These are phyloP conservation scores for Drechslerella dactyloides DNA, from an alignment of 2,329 filamentous ascomycete genomes.

Conservation along the genomic window DNA sequence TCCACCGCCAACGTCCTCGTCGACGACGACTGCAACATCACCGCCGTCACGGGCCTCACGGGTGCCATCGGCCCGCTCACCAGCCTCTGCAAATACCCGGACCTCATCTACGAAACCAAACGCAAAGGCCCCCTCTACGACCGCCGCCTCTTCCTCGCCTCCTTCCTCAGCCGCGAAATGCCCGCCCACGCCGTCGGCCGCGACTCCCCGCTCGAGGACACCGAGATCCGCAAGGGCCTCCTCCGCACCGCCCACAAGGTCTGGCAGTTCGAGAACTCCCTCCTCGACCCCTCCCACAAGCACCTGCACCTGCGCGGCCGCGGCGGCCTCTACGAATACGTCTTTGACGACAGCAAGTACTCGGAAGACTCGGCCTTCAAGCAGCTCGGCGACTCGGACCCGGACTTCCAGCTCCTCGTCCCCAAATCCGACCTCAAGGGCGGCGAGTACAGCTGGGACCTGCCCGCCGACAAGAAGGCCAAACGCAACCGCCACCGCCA, in stretches of 20 bases:
- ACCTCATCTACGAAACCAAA: constrained; percentile 50
- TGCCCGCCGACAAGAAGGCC: constrained; percentile 27
- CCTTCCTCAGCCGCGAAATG: constrained; percentile 38
- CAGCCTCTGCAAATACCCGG: constrained; percentile 44
- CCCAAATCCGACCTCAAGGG: constrained; percentile 42
- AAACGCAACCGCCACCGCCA: constrained; percentile 22
- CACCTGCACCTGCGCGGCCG: constrained; percentile 41
- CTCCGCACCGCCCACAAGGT: constrained; percentile 41
- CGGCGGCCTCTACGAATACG: constrained; percentile 48
- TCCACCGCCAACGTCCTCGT: constrained; percentile 28
- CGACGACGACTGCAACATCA: constrained; percentile 48
- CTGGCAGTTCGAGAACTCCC: constrained; percentile 49
- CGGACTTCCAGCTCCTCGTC: constrained; percentile 37
- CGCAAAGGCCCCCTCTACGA: constrained; percentile 43
- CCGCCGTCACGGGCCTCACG: constrained; percentile 27
- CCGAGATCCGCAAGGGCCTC: constrained; percentile 33
- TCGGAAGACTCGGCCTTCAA: constrained; percentile 46
- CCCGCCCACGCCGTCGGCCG: constrained; percentile 10
- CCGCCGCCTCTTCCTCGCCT: constrained; percentile 39
- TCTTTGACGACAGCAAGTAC: constrained; percentile 44
- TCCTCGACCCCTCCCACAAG: constrained; percentile 41
- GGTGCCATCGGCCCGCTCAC: constrained; percentile 37
- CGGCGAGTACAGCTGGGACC: constrained; percentile 42
- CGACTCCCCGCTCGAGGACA: constrained; percentile 25
- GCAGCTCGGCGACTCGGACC: constrained; percentile 36